phyloP scores from a whole-genome alignment of 495 filamentous ascomycete species.

The Aspergillus bertholletiae region DNA sequence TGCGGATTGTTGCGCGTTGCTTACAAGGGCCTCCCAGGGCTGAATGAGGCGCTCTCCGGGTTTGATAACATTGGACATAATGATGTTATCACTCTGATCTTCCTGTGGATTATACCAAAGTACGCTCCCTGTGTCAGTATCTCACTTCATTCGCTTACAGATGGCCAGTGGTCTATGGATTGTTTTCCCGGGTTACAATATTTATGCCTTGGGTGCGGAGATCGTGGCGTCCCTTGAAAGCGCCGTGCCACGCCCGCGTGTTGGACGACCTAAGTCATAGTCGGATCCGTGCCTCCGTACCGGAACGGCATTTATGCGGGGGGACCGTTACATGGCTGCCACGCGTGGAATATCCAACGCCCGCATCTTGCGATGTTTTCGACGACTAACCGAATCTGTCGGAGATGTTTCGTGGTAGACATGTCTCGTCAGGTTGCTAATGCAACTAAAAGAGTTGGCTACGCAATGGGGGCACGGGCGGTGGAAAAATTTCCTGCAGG shows the following conservation, averaged over 20 bases:
- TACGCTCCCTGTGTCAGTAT: constrained; percentile 38
- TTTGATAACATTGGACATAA: constrained; percentile 84
- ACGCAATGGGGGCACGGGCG: too few species aligned
- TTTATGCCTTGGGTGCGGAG: constrained; percentile 65
- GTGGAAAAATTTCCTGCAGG: too few species aligned
- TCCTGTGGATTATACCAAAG: constrained; percentile 80
- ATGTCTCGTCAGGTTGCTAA: too few species aligned
- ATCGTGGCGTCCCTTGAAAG: constrained; percentile 64
- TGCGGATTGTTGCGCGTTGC: neutral
- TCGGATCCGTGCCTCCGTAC: constrained; percentile 11
- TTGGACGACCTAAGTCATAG: constrained; percentile 32
- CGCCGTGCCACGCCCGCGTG: constrained; percentile 32
- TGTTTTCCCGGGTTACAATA: constrained; percentile 66
- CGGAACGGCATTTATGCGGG: neutral
- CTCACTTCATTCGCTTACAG: neutral
- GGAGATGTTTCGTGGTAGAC: too few species aligned
- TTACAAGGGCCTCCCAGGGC: constrained; percentile 46
- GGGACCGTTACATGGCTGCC: neutral
- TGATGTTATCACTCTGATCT: constrained; percentile 47
- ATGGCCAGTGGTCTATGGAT: constrained; percentile 70
- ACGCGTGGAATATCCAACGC: too few species aligned
- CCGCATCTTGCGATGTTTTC: too few species aligned
- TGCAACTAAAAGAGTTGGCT: too few species aligned
- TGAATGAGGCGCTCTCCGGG: constrained; percentile 73
- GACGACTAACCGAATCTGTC: too few species aligned